Percentiles rank a stretch among this genome's conserved stretches.
These are phyloP conservation scores for Paracorniculantispora psalliotae DNA, from an alignment of 2,329 filamentous ascomycete genomes.

Conservation along the genomic window DNA sequence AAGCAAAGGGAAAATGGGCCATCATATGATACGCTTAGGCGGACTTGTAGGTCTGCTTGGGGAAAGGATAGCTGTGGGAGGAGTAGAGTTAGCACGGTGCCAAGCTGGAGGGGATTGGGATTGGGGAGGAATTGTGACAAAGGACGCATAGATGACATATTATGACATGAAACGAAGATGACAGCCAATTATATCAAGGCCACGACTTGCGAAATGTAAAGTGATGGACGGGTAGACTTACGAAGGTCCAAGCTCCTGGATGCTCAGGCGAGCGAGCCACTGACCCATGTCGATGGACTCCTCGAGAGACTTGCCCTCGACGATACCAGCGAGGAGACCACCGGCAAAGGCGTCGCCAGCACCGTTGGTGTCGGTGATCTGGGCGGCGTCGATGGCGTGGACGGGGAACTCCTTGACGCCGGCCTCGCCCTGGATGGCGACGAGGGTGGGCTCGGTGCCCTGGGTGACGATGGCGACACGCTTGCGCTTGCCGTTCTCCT, in stretches of 20 bases:
- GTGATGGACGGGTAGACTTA: constrained; percentile 50
- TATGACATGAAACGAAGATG: constrained; percentile 12
- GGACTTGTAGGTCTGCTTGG: constrained; percentile 69
- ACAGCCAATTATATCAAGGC: constrained; percentile 1
- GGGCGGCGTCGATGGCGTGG: constrained; percentile 66
- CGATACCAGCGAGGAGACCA: constrained; percentile 84
- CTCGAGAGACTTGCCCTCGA: constrained; percentile 76
- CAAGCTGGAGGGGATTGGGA: background rate
- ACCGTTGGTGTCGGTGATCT: constrained; percentile 95
- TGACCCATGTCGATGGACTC: constrained; percentile 85
- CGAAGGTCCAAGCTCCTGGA: constrained; percentile 93
- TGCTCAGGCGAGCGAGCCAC: constrained; percentile 91
- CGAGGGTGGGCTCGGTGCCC: constrained; percentile 83
- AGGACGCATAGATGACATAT: constrained; percentile 5
- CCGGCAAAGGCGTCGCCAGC: constrained; percentile 96
- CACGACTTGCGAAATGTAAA: background rate
- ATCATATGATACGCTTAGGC: constrained; percentile 25
- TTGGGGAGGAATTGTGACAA: background rate
- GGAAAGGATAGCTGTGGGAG: constrained; percentile 64
- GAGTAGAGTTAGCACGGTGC: constrained; percentile 11
- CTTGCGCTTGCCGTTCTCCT: constrained; percentile 82
- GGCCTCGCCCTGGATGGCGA: constrained; percentile 68
- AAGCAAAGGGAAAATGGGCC: constrained; percentile 11
- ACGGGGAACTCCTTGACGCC: constrained; percentile 75
- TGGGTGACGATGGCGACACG: constrained; percentile 91